A percentile compares a stretch with the other conserved stretches of the same genome.
These are phyloP conservation scores for Moricandia moricandioides DNA, from an alignment of 345 rosid species.

Conservation along the genomic window DNA sequence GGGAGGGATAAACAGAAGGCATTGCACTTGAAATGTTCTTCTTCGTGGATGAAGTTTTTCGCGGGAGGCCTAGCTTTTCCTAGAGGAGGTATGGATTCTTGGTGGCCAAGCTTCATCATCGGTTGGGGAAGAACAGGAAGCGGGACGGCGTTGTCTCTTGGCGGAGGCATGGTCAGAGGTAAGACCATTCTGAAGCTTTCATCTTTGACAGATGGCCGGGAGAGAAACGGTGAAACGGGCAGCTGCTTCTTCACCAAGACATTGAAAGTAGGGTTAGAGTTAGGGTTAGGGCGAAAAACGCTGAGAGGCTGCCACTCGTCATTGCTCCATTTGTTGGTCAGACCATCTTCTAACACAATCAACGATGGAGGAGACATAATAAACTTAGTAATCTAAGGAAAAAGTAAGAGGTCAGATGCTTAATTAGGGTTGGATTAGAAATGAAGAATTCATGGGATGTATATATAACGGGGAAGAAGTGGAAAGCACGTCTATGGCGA, in stretches of 20 bases:
- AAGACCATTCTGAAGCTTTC: slow-evolving; percentile 53
- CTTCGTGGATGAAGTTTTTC: slow-evolving; percentile 26
- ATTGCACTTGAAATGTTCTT: slow-evolving; percentile 57
- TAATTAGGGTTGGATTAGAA: slow-evolving; percentile 13
- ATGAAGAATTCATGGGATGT: not conserved
- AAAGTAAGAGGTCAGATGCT: not conserved
- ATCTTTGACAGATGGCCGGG: slow-evolving; percentile 34
- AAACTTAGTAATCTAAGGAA: not conserved
- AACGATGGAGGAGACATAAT: slow-evolving; percentile 34
- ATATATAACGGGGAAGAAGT: slow-evolving; percentile 20
- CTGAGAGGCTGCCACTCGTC: slow-evolving; percentile 20
- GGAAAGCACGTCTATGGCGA: slow-evolving; percentile 36
- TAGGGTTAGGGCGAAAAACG: slow-evolving; percentile 19
- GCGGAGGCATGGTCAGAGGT: slow-evolving; percentile 38
- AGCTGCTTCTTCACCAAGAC: slow-evolving; percentile 22
- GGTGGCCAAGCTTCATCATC: slow-evolving; percentile 33
- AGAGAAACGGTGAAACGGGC: slow-evolving; percentile 5
- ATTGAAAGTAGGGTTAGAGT: slow-evolving; percentile 11
- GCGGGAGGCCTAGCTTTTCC: slow-evolving; percentile 9
- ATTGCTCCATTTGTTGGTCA: slow-evolving; percentile 12
- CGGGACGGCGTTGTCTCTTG: slow-evolving; percentile 30
- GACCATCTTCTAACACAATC: slow-evolving; percentile 26
- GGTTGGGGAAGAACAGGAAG: slow-evolving; percentile 38
- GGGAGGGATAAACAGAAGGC: slow-evolving; percentile 74
- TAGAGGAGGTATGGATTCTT: slow-evolving; percentile 13